Evolutionary conservation across 805 yeast species (phyloP).

Genomic region (Ogataea wickerhamii): DNA sequence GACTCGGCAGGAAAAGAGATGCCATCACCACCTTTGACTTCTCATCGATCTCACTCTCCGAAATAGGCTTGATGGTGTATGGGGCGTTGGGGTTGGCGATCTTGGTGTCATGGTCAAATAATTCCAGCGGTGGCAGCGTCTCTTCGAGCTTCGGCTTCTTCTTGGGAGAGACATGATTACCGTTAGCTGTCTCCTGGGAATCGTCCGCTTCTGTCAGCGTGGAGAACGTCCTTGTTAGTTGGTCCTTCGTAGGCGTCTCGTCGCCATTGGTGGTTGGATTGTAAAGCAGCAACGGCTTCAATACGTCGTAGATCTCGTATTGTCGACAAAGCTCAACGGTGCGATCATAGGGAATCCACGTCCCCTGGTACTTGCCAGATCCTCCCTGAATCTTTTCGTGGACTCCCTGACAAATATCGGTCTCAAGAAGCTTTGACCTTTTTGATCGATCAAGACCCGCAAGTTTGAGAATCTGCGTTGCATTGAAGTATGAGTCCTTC

Average conservation of each 20-base stretch:
- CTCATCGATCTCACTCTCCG: constrained; percentile 25
- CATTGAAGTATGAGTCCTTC: constrained; percentile 63
- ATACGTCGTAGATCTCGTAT: constrained; percentile 51
- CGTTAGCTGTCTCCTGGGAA: constrained; percentile 4
- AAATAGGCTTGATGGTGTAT: constrained; percentile 46
- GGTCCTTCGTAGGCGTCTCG: constrained; percentile 48
- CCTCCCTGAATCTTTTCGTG: constrained; percentile 75
- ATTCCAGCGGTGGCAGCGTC: constrained; percentile 23
- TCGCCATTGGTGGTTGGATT: constrained; percentile 36
- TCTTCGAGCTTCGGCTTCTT: constrained; percentile 11
- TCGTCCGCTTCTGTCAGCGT: constrained; percentile 23
- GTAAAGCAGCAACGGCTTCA: constrained; percentile 47
- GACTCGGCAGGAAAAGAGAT: constrained; percentile 46
- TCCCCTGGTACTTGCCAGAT: constrained; percentile 71
- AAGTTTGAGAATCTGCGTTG: constrained; percentile 66
- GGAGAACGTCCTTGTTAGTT: constrained; percentile 23
- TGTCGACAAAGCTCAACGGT: constrained; percentile 58
- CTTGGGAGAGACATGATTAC: constrained; percentile 8
- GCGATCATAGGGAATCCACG: constrained; percentile 65
- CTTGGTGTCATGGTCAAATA: constrained; percentile 36
- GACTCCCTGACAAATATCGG: constrained; percentile 57
- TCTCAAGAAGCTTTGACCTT: constrained; percentile 59
- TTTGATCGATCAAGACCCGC: constrained; percentile 66
- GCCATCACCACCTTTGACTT: constrained; percentile 40
- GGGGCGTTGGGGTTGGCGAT: constrained; percentile 43